Base-by-base conservation (phyloP, 1,284 basidiomycete genomes). In the Porodaedalea pini region DNA sequence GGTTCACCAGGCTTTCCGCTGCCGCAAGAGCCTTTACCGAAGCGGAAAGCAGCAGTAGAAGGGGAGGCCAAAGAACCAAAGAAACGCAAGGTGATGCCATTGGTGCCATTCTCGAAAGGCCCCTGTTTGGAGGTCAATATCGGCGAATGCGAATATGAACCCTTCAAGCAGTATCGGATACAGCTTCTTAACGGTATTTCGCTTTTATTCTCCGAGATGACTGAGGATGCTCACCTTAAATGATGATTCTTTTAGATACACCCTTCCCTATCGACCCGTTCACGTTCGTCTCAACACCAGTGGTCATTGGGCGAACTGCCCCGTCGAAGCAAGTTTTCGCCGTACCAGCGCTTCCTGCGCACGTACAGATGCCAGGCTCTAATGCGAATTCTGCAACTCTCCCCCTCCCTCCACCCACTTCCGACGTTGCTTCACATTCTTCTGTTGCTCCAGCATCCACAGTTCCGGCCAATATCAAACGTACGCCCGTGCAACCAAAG, bases 241-340 rank as follows among this genome's bases (percentile, higher is more conserved):
- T 34, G 39, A 41, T 29, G 25, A 43, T 23, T 27, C 51, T 36
- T 31, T n/a, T 36, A 94, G 91, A 93, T 70, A 79, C 85, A 0
- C 80, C 86, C 15, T 78, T 80, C 61, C 82, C 86, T 5, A 77
- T 94, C 53, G 78, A 94, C 68, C 91, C 91, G 0, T 92, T 93
- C 71, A 81, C 80, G 1, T 92, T 82, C 63, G 75, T 86, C 23
- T 85, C 89, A 1, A 71, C 70, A 3, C 64, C 74, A 2, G 69
- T 79, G 29, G 75, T 76, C 48, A 59, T 70, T 57, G 55, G 67
- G 60, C 40, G 50, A 32, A 17, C 21, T 31, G 15, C 59, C 41
- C 23, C 63, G 31, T 44, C 63, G 27, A 34, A 67, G 51, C 29
- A 51, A 15, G 58, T 62, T 45, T 76, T 76, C 53, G 71, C 65